Evolutionary conservation across 768 basidiomycete genomes (phyloP).

Genomic region (Coprinellus micaceus): DNA sequence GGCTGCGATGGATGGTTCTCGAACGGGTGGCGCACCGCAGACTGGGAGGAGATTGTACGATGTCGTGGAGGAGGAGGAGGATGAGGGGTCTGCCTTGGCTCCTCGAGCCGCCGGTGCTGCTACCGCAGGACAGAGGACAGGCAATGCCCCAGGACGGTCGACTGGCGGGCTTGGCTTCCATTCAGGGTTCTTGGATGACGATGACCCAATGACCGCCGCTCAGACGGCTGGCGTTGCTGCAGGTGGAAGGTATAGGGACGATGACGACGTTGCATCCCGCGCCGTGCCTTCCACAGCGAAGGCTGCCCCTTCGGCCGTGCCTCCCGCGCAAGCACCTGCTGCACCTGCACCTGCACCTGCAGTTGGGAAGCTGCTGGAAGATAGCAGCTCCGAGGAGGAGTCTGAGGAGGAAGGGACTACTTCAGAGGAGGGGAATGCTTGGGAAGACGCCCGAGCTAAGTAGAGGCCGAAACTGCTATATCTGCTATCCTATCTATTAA

Average conservation of each 20-base stretch:
- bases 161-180: constrained; percentile 57
- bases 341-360: not conserved
- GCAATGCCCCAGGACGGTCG: constrained; percentile 19
- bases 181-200: constrained; percentile 81
- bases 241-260: constrained; percentile 47
- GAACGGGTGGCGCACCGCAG: constrained; percentile 21
- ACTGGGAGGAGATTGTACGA: constrained; percentile 64
- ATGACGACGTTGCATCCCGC: constrained; percentile 17
- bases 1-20: constrained; percentile 49
- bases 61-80: constrained; percentile 66
- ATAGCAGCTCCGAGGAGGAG: not conserved
- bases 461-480: too few species aligned
- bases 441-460: constrained; percentile 1
- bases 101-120: constrained; percentile 10
- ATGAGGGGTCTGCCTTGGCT: constrained; percentile 60
- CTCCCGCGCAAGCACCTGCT: too few species aligned
- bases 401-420: not conserved
- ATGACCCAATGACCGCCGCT: constrained; percentile 44
- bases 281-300: not conserved
- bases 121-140: constrained; percentile 49
- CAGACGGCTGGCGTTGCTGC: constrained; percentile 28
- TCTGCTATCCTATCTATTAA: too few species aligned
- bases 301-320: too few species aligned
- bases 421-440: not conserved
- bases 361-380: not conserved